Evolutionary conservation across 352 stramenopile genomes (phyloP).

Genomic region (Thraustochytrium sp.): DNA sequence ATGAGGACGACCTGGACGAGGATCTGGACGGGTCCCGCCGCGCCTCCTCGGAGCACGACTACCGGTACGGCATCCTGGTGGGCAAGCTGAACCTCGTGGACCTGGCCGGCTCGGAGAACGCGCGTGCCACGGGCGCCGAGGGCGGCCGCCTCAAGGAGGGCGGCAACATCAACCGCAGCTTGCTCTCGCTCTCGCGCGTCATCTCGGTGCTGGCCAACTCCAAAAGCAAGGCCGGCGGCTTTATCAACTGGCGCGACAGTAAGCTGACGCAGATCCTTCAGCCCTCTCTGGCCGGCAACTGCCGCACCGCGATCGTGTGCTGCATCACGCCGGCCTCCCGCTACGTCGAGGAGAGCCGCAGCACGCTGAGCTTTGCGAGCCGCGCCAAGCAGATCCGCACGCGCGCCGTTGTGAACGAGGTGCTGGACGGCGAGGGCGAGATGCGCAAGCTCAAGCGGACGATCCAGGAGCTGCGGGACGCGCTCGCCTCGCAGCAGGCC

Average conservation of each 20-base stretch:
- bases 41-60: not conserved
- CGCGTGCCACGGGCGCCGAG: slow-evolving; percentile 2
- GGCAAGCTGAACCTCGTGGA: slow-evolving; percentile 95
- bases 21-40: not conserved
- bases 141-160: slow-evolving; percentile 37
- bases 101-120: slow-evolving; percentile 75
- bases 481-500: slow-evolving; percentile 63
- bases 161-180: slow-evolving; percentile 52
- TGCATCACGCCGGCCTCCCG: slow-evolving; percentile 71
- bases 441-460: slow-evolving; percentile 69
- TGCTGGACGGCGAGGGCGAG: slow-evolving; percentile 80
- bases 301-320: slow-evolving; percentile 88
- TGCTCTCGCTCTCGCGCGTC: slow-evolving; percentile 69
- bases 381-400: slow-evolving; percentile 82
- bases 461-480: slow-evolving; percentile 66
- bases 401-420: slow-evolving; percentile 69
- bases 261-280: slow-evolving; percentile 96
- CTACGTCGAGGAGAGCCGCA: slow-evolving; percentile 75
- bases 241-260: slow-evolving; percentile 94
- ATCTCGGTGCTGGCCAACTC: slow-evolving; percentile 62
- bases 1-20: not conserved
- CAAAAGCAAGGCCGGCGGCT: slow-evolving; percentile 52
- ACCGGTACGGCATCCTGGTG: slow-evolving; percentile 39
- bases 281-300: slow-evolving; percentile 87
- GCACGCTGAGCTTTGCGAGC: slow-evolving; percentile 85